Evolutionary conservation across 192 early-diverging fungal species (phyloP).

Genomic region (Polychytrium aggregatum): DNA sequence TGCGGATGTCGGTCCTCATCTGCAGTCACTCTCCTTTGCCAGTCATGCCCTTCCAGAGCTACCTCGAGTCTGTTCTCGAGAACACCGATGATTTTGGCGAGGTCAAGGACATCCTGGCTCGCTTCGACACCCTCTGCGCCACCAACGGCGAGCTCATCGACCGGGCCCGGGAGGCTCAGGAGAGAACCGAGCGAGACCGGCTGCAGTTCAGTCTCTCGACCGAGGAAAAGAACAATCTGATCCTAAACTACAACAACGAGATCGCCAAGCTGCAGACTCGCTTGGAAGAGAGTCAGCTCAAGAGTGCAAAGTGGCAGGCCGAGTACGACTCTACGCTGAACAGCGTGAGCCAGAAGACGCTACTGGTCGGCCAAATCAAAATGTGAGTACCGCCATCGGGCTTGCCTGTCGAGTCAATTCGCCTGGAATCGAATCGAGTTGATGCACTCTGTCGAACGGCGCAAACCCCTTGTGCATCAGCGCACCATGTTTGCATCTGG

Average conservation of each 20-base stretch:
- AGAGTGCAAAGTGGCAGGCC: conserved; percentile 33
- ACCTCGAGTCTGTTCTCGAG: conserved; percentile 44
- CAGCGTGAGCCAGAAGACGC: conserved; percentile 39
- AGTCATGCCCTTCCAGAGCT: conserved; percentile 45
- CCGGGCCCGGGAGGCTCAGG: conserved; percentile 42
- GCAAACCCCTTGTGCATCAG: too few relatives aligned
- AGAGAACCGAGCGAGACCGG: conserved; percentile 40
- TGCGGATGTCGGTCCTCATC: conserved; percentile 1
- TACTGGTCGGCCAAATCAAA: conserved; percentile 49
- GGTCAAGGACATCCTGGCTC: conserved; percentile 47
- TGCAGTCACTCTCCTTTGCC: neutral
- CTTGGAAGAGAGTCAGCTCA: conserved; percentile 37
- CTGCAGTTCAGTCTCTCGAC: conserved; percentile 7
- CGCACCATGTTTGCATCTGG: too few relatives aligned
- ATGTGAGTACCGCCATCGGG: conserved; percentile 32
- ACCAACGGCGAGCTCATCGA: conserved; percentile 49
- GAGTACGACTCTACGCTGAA: conserved; percentile 42
- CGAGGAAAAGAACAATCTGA: conserved; percentile 48
- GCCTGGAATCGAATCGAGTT: too few relatives aligned
- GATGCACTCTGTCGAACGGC: too few relatives aligned
- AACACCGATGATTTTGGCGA: conserved; percentile 46
- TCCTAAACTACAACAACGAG: conserved; percentile 52
- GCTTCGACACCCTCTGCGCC: conserved; percentile 51
- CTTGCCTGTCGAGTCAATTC: too few relatives aligned
- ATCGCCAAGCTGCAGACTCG: conserved; percentile 48